Evolutionary conservation across 2,329 filamentous ascomycete genomes (phyloP).

Genomic region (Coniella vitis): DNA sequence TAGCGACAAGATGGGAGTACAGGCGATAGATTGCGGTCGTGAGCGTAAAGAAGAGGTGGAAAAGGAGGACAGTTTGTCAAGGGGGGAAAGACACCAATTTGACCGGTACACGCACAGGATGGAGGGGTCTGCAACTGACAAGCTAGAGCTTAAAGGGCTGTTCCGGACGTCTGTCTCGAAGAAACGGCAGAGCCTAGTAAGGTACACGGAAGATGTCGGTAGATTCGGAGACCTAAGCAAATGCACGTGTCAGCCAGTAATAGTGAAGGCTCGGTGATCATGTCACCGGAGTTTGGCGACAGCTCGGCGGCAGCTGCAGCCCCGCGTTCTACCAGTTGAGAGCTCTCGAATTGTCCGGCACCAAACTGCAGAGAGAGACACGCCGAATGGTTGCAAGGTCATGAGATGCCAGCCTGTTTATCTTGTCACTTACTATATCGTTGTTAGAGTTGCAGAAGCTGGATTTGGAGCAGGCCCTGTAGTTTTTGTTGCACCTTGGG

Average conservation of each 20-base stretch:
- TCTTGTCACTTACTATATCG: no score
- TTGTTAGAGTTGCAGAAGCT: no score
- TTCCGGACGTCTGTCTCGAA: background rate
- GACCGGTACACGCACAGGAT: background rate
- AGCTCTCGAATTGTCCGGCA: constrained; percentile 2
- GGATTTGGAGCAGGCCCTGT: no score
- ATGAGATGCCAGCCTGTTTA: no score
- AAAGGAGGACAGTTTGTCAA: background rate
- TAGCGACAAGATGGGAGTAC: background rate
- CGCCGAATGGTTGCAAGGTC: no score
- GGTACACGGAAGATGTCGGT: background rate
- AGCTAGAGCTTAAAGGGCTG: background rate
- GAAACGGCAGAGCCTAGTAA: background rate
- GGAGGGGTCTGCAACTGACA: background rate
- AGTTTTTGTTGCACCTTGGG: no score
- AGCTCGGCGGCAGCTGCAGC: constrained; percentile 2
- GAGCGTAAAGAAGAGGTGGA: background rate
- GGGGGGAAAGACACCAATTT: background rate
- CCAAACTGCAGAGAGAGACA: background rate
- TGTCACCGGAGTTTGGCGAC: constrained; percentile 7
- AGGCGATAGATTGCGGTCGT: background rate
- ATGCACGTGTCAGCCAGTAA: constrained; percentile 11
- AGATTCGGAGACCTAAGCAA: background rate
- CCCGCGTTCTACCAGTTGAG: background rate
- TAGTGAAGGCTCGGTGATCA: constrained; percentile 5